Evolutionary conservation across 2,329 filamentous ascomycete genomes (phyloP).

Genomic region (Colletotrichum incanum): DNA sequence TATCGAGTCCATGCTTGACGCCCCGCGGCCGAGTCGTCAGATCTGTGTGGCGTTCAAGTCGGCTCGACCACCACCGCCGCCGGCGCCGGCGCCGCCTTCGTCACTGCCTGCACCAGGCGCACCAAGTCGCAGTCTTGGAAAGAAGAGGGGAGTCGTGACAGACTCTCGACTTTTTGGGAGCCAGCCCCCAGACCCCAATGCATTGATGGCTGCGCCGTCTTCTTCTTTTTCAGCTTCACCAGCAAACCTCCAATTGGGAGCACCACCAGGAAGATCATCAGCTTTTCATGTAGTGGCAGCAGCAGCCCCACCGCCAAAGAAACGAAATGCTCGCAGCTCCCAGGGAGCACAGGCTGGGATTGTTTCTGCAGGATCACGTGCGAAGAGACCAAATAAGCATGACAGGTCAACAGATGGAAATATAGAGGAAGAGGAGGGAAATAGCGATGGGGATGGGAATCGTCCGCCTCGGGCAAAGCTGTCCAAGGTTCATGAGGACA

Average conservation of each 20-base stretch:
- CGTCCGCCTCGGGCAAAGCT: slow-evolving; percentile 22
- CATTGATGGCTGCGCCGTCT: neutral
- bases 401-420: neutral
- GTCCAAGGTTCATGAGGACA: slow-evolving; percentile 26
- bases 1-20: too few species aligned
- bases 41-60: neutral
- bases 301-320: neutral
- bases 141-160: neutral
- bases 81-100: neutral
- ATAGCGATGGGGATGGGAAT: neutral
- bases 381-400: neutral
- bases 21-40: neutral
- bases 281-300: neutral
- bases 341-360: neutral
- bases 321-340: neutral
- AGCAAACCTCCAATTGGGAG: neutral
- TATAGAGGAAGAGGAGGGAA: neutral
- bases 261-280: neutral
- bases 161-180: neutral
- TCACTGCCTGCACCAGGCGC: neutral
- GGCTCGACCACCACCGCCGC: neutral
- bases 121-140: neutral
- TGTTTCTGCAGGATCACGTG: neutral
- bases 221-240: too few species aligned
- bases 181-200: neutral